Evolutionary conservation across 2,329 filamentous ascomycete genomes (phyloP), one percentile per base, ranked within the genome.

Genomic region (Pestalotiopsis sp.): DNA sequence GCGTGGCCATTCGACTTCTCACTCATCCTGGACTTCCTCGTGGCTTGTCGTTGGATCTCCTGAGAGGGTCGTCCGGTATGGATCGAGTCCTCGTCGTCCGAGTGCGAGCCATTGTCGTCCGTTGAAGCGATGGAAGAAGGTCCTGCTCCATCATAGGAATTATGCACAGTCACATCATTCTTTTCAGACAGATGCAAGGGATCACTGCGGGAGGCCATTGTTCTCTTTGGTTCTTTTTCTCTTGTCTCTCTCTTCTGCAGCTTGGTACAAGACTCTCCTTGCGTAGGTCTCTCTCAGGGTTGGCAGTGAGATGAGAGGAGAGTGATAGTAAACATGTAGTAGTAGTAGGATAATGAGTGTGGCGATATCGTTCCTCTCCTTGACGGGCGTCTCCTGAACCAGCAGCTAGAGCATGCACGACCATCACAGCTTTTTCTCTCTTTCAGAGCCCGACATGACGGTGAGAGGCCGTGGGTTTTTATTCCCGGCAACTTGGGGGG

Each of bases 141-240:
- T 27, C 36, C 61, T 23, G 20, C 25, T 13, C 38, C 38, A 62
- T 20, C 17, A 14, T 25, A 64, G 20, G 61, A 11, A 45, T 45
- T 31, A 64, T 64, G 27, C 39, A 64, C 61, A 45, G 61, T 64
- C 38, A 64, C 61, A 52, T 45, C 61, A 49, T 52, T 64, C 61
- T 64, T 64, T 31, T 64, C 61, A 52, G 61, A 52, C 20, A 39
- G 38, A 45, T 64, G 61, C 61, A 64, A 20, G 20, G 39, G 23
- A 39, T 64, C 41, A 64, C 61, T 49, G 61, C 11, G 61, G 17
- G 38, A 36, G 20, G 61, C 61, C 61, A 64, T 64, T 45, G 39
- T 45, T 64, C n/a, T 36, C 31, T 49, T 23, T 23, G 36, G 20
- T n/a, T 62, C 20, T 62, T 41, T 38, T 59, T 59, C 45, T 52